Conservation (phyloP, 192 early-diverging fungal genomes). For the Phycomyces blakesleeanus region DNA sequence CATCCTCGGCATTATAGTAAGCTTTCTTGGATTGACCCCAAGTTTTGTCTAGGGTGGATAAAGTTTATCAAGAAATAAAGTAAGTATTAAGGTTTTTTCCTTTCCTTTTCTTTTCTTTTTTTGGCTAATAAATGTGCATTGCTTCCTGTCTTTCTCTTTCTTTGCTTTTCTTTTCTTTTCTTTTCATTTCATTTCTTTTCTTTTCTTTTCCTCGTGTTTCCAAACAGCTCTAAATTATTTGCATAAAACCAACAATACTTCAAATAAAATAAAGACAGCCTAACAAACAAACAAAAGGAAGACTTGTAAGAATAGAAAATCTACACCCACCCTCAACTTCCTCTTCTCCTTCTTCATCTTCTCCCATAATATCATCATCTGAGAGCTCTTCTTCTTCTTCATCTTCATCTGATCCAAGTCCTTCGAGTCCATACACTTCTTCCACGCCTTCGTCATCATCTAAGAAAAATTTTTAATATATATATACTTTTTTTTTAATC, state of each 20-base stretch:
- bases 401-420: conserved; percentile 51
- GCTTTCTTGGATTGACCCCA: conserved; percentile 77
- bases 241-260: too few relatives aligned
- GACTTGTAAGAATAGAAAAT: not conserved
- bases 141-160: too few relatives aligned
- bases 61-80: too few relatives aligned
- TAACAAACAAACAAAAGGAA: too few relatives aligned
- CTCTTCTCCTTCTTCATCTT: conserved; percentile 18
- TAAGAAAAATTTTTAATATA: conserved; percentile 10
- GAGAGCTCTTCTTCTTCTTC: conserved; percentile 43
- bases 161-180: too few relatives aligned
- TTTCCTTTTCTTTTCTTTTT: too few relatives aligned
- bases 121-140: not conserved
- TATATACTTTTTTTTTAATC: too few relatives aligned
- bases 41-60: conserved; percentile 49
- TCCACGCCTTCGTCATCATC: conserved; percentile 68
- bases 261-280: too few relatives aligned
- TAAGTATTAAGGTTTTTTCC: too few relatives aligned
- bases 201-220: not conserved
- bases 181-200: conserved; percentile 14
- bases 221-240: too few relatives aligned
- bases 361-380: conserved; percentile 25
- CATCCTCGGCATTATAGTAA: conserved; percentile 87
- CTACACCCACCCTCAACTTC: conserved; percentile 21
- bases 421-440: conserved; percentile 74